Evolutionary conservation across 306 rosid species (phyloP).

Genomic region (Potentilla sterilis): DNA sequence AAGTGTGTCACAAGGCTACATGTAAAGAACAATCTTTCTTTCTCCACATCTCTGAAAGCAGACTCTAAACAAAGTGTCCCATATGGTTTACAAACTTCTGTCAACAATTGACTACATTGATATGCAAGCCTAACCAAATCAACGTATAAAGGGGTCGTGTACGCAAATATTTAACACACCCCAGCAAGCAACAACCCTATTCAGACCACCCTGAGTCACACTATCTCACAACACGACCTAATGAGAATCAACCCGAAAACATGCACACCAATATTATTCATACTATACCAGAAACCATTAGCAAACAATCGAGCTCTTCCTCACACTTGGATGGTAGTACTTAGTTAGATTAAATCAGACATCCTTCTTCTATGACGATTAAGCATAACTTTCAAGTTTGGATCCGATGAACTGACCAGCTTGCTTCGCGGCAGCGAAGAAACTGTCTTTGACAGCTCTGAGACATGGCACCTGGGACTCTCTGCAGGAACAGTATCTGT

Average conservation of each 20-base stretch:
- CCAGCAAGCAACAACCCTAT: slow-evolving; percentile 22
- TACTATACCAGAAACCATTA: slow-evolving; percentile 21
- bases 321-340: not conserved
- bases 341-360: slow-evolving; percentile 60
- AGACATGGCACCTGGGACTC: slow-evolving; percentile 52
- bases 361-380: slow-evolving; percentile 75
- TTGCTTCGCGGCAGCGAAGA: slow-evolving; percentile 39
- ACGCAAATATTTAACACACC: slow-evolving; percentile 34
- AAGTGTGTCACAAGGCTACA: not conserved
- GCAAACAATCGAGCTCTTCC: not conserved
- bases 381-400: slow-evolving; percentile 49
- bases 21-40: not conserved
- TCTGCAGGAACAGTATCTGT: slow-evolving; percentile 36
- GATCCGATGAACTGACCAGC: slow-evolving; percentile 56
- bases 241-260: slow-evolving; percentile 12
- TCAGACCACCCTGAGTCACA: slow-evolving; percentile 23
- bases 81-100: slow-evolving; percentile 27
- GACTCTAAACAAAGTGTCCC: slow-evolving; percentile 3
- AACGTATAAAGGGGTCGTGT: slow-evolving; percentile 14
- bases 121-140: slow-evolving; percentile 28
- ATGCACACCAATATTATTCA: slow-evolving; percentile 22
- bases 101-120: slow-evolving; percentile 22
- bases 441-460: slow-evolving; percentile 34
- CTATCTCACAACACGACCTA: slow-evolving; percentile 9
- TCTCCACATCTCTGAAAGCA: not conserved